Conservation (phyloP, 2,329 filamentous ascomycete species). For the Epichloe amarillans region DNA sequence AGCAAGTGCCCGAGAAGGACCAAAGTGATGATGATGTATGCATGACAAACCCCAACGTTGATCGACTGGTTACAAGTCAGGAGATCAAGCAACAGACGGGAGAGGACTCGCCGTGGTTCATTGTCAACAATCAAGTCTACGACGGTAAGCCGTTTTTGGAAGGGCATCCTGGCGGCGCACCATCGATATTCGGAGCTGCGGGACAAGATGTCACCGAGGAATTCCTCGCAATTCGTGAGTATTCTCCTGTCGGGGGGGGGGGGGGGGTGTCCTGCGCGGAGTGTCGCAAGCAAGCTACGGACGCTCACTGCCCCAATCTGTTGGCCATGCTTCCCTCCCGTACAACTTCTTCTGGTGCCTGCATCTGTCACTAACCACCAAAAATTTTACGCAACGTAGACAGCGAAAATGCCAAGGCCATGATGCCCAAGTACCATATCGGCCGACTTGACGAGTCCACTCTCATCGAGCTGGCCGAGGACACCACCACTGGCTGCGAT, state of each 20-base stretch:
- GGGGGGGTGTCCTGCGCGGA: too few relatives aligned
- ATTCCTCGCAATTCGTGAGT: conserved; percentile 81
- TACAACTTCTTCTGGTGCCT: too few relatives aligned
- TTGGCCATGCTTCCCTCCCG: not conserved
- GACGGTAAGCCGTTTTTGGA: conserved; percentile 71
- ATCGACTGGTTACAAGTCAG: conserved; percentile 51
- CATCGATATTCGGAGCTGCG: conserved; percentile 73
- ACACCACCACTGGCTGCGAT: conserved; percentile 22
- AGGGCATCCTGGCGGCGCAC: conserved; percentile 73
- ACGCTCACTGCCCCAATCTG: too few relatives aligned
- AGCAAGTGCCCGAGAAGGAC: conserved; percentile 30
- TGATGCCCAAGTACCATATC: conserved; percentile 80
- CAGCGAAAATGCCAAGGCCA: conserved; percentile 79
- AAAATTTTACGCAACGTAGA: conserved; percentile 35
- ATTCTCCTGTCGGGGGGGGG: not conserved
- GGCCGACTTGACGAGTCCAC: conserved; percentile 57
- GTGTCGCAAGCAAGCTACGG: too few relatives aligned
- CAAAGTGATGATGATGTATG: conserved; percentile 48
- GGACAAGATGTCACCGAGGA: conserved; percentile 75
- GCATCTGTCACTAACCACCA: too few relatives aligned
- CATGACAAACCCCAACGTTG: conserved; percentile 60
- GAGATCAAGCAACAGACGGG: conserved; percentile 57
- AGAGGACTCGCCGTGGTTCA: conserved; percentile 66
- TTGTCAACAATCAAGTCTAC: conserved; percentile 79
- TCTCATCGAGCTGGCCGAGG: conserved; percentile 34